These are phyloP conservation scores for Pleurotus tuber-regium DNA, from an alignment of 768 basidiomycete genomes.

Conservation along the genomic window DNA sequence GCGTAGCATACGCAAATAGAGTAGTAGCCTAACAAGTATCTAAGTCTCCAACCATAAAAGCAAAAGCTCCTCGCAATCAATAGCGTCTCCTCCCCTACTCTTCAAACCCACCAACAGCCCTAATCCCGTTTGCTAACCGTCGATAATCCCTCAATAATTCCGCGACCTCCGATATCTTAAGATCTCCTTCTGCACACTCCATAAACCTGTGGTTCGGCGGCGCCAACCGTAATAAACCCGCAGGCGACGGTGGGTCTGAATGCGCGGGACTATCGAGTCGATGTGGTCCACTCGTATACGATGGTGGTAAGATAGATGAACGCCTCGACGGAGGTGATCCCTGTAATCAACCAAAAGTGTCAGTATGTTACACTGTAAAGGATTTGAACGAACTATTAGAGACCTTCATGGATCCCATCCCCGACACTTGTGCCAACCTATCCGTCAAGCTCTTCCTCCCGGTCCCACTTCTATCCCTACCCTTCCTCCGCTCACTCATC, in stretches of 20 bases:
- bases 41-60: too few species aligned
- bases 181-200: conserved; percentile 70
- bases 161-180: conserved; percentile 77
- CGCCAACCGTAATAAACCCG: conserved; percentile 37
- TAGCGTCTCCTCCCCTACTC: too few species aligned
- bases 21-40: too few species aligned
- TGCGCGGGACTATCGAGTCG: conserved; percentile 35
- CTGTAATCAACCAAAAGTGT: conserved; percentile 17
- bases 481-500: conserved; percentile 52
- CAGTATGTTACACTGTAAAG: conserved; percentile 3
- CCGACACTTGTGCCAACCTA: conserved; percentile 77
- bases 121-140: conserved; percentile 68
- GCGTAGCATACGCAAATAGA: too few species aligned
- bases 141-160: conserved; percentile 82
- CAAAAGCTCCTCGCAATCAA: too few species aligned
- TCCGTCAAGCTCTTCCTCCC: conserved; percentile 73
- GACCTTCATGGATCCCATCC: conserved; percentile 36
- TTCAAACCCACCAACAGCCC: conserved; percentile 57
- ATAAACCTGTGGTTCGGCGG: conserved; percentile 72
- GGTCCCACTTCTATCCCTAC: conserved; percentile 21
- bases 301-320: conserved; percentile 35
- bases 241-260: conserved; percentile 37
- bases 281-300: conserved; percentile 25
- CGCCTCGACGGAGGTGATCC: conserved; percentile 35
- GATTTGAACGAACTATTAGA: not conserved